phyloP scores from a whole-genome alignment of 2,329 filamentous ascomycete species.

The Clonostachys byssicola region DNA sequence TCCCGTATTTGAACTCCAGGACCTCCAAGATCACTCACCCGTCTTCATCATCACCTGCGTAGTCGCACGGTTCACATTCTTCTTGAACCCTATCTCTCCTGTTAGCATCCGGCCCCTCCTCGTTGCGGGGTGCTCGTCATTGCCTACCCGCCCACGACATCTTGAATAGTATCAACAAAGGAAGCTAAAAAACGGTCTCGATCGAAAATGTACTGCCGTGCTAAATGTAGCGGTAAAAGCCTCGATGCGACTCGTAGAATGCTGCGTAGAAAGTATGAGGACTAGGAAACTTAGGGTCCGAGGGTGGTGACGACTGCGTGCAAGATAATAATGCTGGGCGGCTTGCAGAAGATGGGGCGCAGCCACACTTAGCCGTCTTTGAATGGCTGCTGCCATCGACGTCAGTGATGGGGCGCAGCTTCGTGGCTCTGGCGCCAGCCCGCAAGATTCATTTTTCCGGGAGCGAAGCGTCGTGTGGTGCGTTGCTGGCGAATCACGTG shows the following conservation, averaged over 20 bases:
- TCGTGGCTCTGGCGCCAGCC: slow-evolving; percentile 1
- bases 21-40: slow-evolving; percentile 40
- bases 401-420: slow-evolving; percentile 13
- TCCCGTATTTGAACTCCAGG: no score
- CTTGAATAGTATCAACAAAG: slow-evolving; percentile 11
- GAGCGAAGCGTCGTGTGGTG: not conserved
- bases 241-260: no score
- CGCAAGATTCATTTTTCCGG: slow-evolving; percentile 6
- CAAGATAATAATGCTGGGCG: not conserved
- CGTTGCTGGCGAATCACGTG: not conserved
- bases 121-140: slow-evolving; percentile 15
- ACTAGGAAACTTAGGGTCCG: not conserved
- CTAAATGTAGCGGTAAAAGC: no score
- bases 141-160: slow-evolving; percentile 70
- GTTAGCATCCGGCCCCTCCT: slow-evolving; percentile 20
- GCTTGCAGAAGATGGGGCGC: slow-evolving; percentile 10
- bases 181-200: no score
- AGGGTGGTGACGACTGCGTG: no score
- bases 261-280: no score
- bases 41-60: slow-evolving; percentile 99
- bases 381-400: slow-evolving; percentile 7
- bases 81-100: slow-evolving; percentile 49
- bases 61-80: slow-evolving; percentile 97
- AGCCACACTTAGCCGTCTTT: slow-evolving; percentile 22
- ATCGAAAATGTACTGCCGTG: no score